phyloP scores from a whole-genome alignment of 2,329 filamentous ascomycete species.

The Cytospora paraplurivora region DNA sequence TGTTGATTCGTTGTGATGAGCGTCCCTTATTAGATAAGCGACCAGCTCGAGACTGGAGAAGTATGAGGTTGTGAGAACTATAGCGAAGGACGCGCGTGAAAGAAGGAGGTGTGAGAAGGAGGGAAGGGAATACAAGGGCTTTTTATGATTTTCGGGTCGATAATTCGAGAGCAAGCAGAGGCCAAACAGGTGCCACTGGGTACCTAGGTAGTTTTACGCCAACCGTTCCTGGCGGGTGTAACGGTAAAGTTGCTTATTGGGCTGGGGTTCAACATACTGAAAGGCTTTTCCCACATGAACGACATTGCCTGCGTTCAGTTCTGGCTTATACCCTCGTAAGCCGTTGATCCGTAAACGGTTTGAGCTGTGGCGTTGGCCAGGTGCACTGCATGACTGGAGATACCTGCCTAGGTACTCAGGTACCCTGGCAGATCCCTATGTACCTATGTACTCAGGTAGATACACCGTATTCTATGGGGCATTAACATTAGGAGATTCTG shows the following conservation, averaged over 20 bases:
- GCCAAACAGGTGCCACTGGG: neutral
- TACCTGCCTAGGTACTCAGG: neutral
- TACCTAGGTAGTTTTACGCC: neutral
- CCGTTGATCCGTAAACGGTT: neutral
- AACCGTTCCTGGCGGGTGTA: slow-evolving; percentile 3
- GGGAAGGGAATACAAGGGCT: slow-evolving; percentile 10
- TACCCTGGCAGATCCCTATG: neutral
- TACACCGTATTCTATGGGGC: neutral
- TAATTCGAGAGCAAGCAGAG: neutral
- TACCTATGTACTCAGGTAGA: neutral
- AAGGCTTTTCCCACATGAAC: too few species aligned
- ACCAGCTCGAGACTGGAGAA: neutral
- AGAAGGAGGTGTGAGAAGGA: slow-evolving; percentile 5
- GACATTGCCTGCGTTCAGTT: too few species aligned
- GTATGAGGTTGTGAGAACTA: neutral
- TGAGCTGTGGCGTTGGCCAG: too few species aligned
- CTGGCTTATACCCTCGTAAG: neutral
- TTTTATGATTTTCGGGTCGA: slow-evolving; percentile 21
- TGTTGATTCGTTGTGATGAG: neutral
- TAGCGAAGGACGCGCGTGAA: neutral
- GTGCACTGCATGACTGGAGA: too few species aligned
- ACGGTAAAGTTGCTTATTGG: neutral
- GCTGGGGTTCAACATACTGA: neutral
- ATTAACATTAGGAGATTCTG: neutral
- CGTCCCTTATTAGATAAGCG: neutral